Evolutionary conservation across 1,284 basidiomycete genomes (phyloP).

Genomic region (Rhodotorula sp.): DNA sequence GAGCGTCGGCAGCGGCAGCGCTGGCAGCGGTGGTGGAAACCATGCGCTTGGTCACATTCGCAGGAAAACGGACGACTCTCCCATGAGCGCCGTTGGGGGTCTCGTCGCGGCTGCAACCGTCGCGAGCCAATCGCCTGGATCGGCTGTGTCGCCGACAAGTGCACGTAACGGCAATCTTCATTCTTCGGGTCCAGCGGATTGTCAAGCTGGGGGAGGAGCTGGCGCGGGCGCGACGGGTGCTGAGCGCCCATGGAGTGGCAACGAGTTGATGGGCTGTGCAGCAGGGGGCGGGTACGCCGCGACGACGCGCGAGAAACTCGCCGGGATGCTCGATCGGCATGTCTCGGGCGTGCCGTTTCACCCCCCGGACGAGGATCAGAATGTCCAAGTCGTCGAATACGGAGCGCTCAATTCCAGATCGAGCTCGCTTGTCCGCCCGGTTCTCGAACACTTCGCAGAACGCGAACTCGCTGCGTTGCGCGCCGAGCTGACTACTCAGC

Average conservation of each 20-base stretch:
- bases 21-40: background rate
- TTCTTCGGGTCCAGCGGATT: too few species aligned
- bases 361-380: conserved; percentile 33
- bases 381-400: conserved; percentile 49
- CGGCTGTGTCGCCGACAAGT: too few species aligned
- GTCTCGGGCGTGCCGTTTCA: conserved; percentile 43
- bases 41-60: background rate
- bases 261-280: conserved; percentile 29
- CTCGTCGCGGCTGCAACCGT: too few species aligned
- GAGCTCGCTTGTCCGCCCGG: conserved; percentile 45
- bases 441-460: conserved; percentile 45
- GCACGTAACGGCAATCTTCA: too few species aligned
- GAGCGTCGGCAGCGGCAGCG: background rate
- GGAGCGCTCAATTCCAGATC: conserved; percentile 48
- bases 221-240: background rate
- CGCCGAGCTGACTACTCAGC: conserved; percentile 13
- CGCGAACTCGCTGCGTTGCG: conserved; percentile 6
- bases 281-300: conserved; percentile 48
- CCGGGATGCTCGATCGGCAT: conserved; percentile 43
- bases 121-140: too few species aligned
- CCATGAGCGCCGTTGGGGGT: too few species aligned
- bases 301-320: conserved; percentile 46
- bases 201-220: background rate
- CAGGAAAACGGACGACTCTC: too few species aligned
- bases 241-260: conserved; percentile 10